Base-by-base conservation (phyloP, 2,329 filamentous ascomycete species). In the Colletotrichum camelliae region DNA sequence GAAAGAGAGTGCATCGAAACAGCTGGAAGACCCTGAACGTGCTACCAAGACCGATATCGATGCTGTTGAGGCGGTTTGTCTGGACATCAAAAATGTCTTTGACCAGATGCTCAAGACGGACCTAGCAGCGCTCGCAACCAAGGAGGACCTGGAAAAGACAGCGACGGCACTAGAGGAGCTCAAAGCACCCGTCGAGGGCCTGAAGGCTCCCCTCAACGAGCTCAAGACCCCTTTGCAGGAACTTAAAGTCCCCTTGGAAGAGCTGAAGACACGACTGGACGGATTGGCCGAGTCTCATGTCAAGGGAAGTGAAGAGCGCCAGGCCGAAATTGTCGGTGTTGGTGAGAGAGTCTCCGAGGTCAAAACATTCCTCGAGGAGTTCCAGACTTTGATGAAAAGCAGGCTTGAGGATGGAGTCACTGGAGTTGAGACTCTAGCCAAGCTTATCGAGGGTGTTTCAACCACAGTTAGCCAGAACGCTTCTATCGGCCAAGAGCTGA, bases 1-100 rank as follows among this genome's bases (percentile, higher is more conserved):
- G 80, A 93, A 91, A 81, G 88, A 90, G 76, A 87, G 86, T 4
- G 85, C 88, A n/a, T 86, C 89, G 43, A 90, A 89, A 80, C 87
- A 88, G 13, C 82, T 87, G 12, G 90, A 92, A 21, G 88, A 89
- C 52, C 88, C 89, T 0, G 92, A 94, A 48, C 92, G 91, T 79
- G 90, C 96, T 29, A 94, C 93, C 66, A 98, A 98, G 86, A 91
- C 92, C 0, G 95, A 98, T 79, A 88, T 98, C 5, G 94, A 97
- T 77, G 91, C 94, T 2, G 91, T 98, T 9, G 94, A 95, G 78
- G 90, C 95, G 1, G 90, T 96, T 57, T 94, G 96, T 37, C 91
- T 94, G n/a, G 96, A 98, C 77, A 93, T 97, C 84, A 98, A 97
- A 85, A 88, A 90, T 6, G 91, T 93, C 33, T 88, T 98, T 10